Evolutionary conservation across 169 alveolate genomes (phyloP), one percentile per base, ranked within the genome.

Genomic region (Eimeria praecox): DNA sequence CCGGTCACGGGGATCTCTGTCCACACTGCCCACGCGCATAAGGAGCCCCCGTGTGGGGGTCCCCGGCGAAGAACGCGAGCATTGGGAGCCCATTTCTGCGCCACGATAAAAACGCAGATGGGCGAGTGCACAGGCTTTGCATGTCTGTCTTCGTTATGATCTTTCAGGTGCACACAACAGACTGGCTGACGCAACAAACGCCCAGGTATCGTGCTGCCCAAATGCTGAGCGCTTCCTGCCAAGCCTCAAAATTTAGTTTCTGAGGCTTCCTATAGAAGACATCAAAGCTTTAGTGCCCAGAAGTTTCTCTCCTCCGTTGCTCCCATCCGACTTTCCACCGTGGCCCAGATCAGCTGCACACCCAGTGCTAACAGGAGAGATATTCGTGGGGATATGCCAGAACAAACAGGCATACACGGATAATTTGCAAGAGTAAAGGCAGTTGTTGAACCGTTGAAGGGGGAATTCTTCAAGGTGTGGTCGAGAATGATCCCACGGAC

Each of bases 51-150:
- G 87, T 24, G 87, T 27, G 20, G 87, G 54, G 35, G 87, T 22
- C 64, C 87, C 87, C 59, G 38, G 30, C 3, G 59, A 38, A 27
- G 87, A 20, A 33, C 87, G 87, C 62, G 87, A 40, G 87, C 54
- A 38, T 10, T 77, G 87, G 35, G 59, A 22, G 64, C 87, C 87
- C 87, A 77, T 77, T 46, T 40, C 59, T 24, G 87, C 59, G 56
- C 87, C 80, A 30, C 2, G 24, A 69, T 12, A 49, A 33, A 3
- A 69, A 69, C 44, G 46, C 80, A 69, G 49, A 24, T n/a, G 49
- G 44, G 14, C 80, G n/a, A 69, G 2, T 69, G 80, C 22, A 35
- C 49, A 69, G 49, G 80, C 24, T 14, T 69, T 69, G 30, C 80
- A 69, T 69, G 80, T 33, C 80, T 69, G 80, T 8, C 16, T 69